Base-by-base conservation (phyloP, 1,139 yeast genomes). In the Candida glucosophila region DNA sequence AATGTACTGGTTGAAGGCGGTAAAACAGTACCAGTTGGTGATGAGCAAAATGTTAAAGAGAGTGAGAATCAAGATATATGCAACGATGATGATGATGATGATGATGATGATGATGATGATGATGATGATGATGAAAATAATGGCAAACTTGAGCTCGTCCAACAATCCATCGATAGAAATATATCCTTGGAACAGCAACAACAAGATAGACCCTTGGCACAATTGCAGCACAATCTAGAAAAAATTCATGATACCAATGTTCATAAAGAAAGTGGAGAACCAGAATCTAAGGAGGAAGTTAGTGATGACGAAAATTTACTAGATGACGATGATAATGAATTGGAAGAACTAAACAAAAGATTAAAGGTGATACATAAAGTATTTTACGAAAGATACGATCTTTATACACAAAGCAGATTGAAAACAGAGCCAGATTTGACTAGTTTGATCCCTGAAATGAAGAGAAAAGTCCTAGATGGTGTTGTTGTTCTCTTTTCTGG, bases 401-500 rank as follows among this genome's bases (percentile, higher is more conserved):
- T 49, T 20, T 31, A 32, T 11, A 29, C 31, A 5, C 13, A 22
- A 2, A 29, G 28, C 3, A 25, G 33, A 6, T 24, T 36, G 3
- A 29, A 31, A 5, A 17, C 26, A 7, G 49, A 52, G 19, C 85
- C 86, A 0, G 79, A 76, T 41, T 68, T 83, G 26, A 71, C 79
- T 25, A 46, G 50, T 12, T 73, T 90, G 9, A 73, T 90, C 52
- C 95, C 93, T 1, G 47, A 54, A 12, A 66, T 88, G 68, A 88
- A 86, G 47, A 53, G 59, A 11, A 47, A 60, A 30, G 86, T 85
- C 3, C 73, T 90, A 35, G 55, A 67, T 20, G 90, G 79, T 3
- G 69, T 78, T 24, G 73, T 75, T 1, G 72, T 90, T 30, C 63
- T 90, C 15, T 80, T 90, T 42, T 80, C 95, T 1, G 97, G 97